phyloP scores from a whole-genome alignment of 345 rosid species.

The Ricinus communis region DNA sequence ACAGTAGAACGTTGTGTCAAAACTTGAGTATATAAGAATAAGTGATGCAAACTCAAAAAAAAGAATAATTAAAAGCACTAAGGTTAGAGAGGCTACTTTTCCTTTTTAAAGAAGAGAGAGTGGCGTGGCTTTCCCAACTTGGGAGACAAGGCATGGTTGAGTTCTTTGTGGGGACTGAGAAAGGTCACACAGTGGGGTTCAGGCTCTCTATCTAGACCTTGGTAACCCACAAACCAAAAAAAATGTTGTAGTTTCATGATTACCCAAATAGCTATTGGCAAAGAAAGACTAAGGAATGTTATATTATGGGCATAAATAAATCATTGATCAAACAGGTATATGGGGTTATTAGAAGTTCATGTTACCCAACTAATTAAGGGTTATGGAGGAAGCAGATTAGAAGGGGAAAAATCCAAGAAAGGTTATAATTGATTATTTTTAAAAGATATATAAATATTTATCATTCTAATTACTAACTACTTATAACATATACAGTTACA shows the following conservation, averaged over 20 bases:
- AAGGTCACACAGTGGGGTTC: slow-evolving; percentile 3
- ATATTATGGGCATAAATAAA: no score
- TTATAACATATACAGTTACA: no score
- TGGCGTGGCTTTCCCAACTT: not conserved
- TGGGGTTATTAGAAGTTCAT: not conserved
- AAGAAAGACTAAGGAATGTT: not conserved
- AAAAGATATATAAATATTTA: no score
- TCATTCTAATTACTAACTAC: no score
- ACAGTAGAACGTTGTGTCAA: not conserved
- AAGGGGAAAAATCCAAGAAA: no score
- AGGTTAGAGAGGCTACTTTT: not conserved
- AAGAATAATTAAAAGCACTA: not conserved
- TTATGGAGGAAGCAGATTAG: no score
- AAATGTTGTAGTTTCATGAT: not conserved
- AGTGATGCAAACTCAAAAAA: slow-evolving; percentile 2
- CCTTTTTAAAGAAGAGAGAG: not conserved
- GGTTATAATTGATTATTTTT: no score
- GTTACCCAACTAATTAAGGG: not conserved
- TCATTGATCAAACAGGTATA: no score
- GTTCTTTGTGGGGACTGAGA: slow-evolving; percentile 8
- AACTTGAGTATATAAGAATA: no score
- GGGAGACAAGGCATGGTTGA: slow-evolving; percentile 17
- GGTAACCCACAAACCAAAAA: not conserved
- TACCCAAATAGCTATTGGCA: not conserved
- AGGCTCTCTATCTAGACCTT: not conserved